These are phyloP conservation scores for Musa troglodytarum DNA, from an alignment of 176 grass and related monocot species.

Conservation along the genomic window DNA sequence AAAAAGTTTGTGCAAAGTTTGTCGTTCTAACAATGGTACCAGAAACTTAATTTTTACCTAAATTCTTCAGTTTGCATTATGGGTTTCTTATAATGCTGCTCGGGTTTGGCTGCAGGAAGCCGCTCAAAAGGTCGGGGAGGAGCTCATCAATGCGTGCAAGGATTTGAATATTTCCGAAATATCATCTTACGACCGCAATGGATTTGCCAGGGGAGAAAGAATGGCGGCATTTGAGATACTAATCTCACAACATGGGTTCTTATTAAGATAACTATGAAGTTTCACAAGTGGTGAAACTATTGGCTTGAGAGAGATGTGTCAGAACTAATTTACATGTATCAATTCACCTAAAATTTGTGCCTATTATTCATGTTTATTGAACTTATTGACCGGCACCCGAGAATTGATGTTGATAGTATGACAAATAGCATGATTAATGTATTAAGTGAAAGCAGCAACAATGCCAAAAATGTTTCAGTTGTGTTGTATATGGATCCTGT, in stretches of 20 bases:
- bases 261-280: slow-evolving; percentile 30
- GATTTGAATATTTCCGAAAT: slow-evolving; percentile 60
- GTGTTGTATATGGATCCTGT: too few species aligned
- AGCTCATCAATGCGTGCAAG: slow-evolving; percentile 48
- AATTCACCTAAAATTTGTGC: too few species aligned
- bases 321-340: background rate
- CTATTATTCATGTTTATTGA: too few species aligned
- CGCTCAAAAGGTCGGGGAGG: slow-evolving; percentile 60
- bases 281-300: background rate
- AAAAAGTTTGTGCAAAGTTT: background rate
- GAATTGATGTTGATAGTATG: too few species aligned
- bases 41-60: too few species aligned
- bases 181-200: slow-evolving; percentile 80
- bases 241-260: slow-evolving; percentile 56
- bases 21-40: background rate
- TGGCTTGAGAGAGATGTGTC: background rate
- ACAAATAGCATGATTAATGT: too few species aligned
- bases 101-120: slow-evolving; percentile 43
- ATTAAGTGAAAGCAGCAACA: too few species aligned
- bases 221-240: slow-evolving; percentile 65
- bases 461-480: too few species aligned
- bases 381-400: too few species aligned
- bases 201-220: slow-evolving; percentile 75
- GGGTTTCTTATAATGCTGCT: background rate
- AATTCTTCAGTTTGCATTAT: too few species aligned